These are phyloP conservation scores for Millerozyma acaciae DNA, from an alignment of 805 yeast species.

Conservation along the genomic window DNA sequence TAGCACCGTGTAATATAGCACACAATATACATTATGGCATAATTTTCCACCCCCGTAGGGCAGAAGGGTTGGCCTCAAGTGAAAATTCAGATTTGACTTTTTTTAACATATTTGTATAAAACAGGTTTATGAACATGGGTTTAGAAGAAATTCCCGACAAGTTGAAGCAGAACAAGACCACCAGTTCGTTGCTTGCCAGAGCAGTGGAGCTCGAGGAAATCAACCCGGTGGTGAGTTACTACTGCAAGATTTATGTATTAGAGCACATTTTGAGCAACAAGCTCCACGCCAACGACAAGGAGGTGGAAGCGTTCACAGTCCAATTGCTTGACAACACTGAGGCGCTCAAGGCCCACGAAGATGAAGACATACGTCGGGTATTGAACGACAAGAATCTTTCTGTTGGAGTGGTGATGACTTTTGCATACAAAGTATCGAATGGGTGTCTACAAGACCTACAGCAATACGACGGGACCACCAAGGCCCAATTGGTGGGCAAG, in stretches of 20 bases:
- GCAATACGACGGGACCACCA: conserved; percentile 21
- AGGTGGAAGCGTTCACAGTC: conserved; percentile 57
- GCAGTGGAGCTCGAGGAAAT: conserved; percentile 52
- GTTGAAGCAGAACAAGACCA: conserved; percentile 25
- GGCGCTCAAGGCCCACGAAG: conserved; percentile 40
- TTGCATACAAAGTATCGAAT: conserved; percentile 34
- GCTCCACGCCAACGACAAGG: conserved; percentile 54
- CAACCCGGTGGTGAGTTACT: conserved; percentile 71
- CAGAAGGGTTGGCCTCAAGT: no score
- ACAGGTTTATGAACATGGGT: conserved; percentile 4
- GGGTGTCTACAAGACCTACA: conserved; percentile 25
- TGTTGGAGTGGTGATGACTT: conserved; percentile 24
- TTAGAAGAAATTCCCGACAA: conserved; percentile 19
- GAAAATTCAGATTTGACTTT: no score
- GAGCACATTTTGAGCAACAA: conserved; percentile 62
- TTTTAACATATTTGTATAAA: no score
- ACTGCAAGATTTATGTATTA: conserved; percentile 64
- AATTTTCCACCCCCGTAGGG: no score
- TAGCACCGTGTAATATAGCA: no score
- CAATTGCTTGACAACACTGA: conserved; percentile 71
- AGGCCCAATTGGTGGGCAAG: conserved; percentile 26
- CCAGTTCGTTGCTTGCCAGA: conserved; percentile 49
- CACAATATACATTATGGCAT: no score
- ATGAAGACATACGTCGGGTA: conserved; percentile 43
- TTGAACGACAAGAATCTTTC: conserved; percentile 55